Conservation (phyloP, 1,139 yeast genomes). For the Arxiozyma slooffiae region DNA sequence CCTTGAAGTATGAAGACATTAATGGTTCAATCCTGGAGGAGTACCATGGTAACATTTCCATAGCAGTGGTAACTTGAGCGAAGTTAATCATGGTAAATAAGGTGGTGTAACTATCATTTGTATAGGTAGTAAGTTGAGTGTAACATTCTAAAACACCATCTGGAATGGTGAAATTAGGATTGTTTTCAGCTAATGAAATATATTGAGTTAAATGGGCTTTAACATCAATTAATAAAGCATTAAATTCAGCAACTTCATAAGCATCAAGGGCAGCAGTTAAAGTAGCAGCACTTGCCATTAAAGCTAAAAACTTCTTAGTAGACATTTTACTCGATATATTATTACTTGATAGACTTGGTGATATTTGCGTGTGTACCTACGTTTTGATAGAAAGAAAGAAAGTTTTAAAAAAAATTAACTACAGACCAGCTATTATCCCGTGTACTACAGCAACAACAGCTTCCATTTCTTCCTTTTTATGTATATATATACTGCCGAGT, state of each 20-base stretch:
- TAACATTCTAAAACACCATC: conserved; percentile 31
- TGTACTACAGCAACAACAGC: background rate
- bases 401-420: no score
- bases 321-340: conserved; percentile 5
- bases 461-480: background rate
- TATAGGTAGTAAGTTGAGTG: conserved; percentile 33
- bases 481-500: background rate
- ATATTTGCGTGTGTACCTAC: background rate
- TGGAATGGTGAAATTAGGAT: conserved; percentile 23
- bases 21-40: conserved; percentile 22
- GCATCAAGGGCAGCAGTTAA: conserved; percentile 10
- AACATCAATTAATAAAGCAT: conserved; percentile 17
- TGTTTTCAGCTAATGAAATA: conserved; percentile 16
- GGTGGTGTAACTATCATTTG: conserved; percentile 37
- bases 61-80: conserved; percentile 28
- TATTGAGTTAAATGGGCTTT: conserved; percentile 15
- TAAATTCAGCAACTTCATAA: conserved; percentile 15
- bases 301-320: conserved; percentile 9
- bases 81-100: conserved; percentile 25
- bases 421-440: background rate
- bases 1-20: conserved; percentile 31
- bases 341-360: background rate
- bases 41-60: conserved; percentile 37
- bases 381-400: background rate
- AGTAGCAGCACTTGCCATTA: conserved; percentile 14